A percentile compares a stretch with the other conserved stretches of the same genome.
Evolutionary conservation across 768 basidiomycete species (phyloP).

Genomic region (Amanita phalloides): DNA sequence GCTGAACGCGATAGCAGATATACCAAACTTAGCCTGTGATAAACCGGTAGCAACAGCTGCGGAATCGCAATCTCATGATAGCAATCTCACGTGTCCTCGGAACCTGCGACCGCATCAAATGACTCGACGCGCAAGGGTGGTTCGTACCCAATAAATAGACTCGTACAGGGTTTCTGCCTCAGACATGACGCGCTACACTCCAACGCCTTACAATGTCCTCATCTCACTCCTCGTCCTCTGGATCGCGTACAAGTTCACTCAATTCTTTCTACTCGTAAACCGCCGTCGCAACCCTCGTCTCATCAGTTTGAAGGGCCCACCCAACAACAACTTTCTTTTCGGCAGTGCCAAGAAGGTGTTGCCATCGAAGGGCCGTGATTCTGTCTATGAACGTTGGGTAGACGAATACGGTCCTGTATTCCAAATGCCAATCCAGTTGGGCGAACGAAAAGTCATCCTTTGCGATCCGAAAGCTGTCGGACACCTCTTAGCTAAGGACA

Average conservation of each 20-base stretch:
- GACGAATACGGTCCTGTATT: slow-evolving; percentile 37
- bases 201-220: neutral
- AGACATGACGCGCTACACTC: neutral
- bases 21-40: no score
- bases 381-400: slow-evolving; percentile 35
- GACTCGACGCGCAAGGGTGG: no score
- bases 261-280: neutral
- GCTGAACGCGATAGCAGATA: no score
- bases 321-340: neutral
- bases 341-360: neutral
- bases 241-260: neutral
- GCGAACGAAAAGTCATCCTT: slow-evolving; percentile 23
- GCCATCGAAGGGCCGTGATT: neutral
- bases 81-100: no score
- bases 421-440: slow-evolving; percentile 23
- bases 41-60: no score
- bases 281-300: neutral
- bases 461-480: slow-evolving; percentile 40
- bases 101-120: no score
- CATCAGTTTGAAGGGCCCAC: neutral
- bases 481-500: slow-evolving; percentile 40
- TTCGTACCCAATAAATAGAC: no score
- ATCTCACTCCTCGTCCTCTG: neutral
- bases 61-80: no score
- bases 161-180: no score